Evolutionary conservation across 805 yeast species (phyloP).

Genomic region (Barnettozyma populi): DNA sequence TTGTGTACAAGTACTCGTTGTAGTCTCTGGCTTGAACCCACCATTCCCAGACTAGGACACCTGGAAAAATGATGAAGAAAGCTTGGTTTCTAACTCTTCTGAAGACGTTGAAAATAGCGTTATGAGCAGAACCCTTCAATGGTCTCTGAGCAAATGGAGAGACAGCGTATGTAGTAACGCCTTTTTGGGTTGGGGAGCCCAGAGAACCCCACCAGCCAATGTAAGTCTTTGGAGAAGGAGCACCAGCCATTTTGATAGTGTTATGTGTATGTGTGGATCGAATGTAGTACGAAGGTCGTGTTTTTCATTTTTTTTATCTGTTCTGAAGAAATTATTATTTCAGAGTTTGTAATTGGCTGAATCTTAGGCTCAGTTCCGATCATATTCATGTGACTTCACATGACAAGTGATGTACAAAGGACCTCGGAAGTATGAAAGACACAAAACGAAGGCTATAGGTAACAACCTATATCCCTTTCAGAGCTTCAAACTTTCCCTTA

Average conservation of each 20-base stretch:
- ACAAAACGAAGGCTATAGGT: not conserved
- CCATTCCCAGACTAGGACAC: conserved; percentile 72
- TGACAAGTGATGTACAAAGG: not conserved
- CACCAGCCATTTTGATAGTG: conserved; percentile 47
- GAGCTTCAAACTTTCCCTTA: not conserved
- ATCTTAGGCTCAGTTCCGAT: not conserved
- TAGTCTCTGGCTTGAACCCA: conserved; percentile 86
- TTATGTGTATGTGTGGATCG: not conserved
- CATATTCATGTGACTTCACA: conserved; percentile 1
- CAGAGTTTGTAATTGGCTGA: conserved; percentile 13
- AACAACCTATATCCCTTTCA: not conserved
- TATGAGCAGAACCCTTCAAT: conserved; percentile 77
- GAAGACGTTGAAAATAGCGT: conserved; percentile 85
- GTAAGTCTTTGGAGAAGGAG: conserved; percentile 68
- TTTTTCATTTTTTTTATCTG: conserved; percentile 5
- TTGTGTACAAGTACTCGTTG: conserved; percentile 91
- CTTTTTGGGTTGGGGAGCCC: conserved; percentile 84
- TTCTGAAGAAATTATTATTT: conserved; percentile 9
- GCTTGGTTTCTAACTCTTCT: conserved; percentile 90
- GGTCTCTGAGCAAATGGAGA: conserved; percentile 94
- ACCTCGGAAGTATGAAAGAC: not conserved
- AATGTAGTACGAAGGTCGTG: not conserved
- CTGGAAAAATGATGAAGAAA: conserved; percentile 74
- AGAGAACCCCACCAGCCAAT: conserved; percentile 98
- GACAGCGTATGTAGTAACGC: conserved; percentile 81